Evolutionary conservation across 2,329 filamentous ascomycete genomes (phyloP), one percentile per base, ranked within the genome.

Genomic region (Hymenotorrendiella dingleyae): DNA sequence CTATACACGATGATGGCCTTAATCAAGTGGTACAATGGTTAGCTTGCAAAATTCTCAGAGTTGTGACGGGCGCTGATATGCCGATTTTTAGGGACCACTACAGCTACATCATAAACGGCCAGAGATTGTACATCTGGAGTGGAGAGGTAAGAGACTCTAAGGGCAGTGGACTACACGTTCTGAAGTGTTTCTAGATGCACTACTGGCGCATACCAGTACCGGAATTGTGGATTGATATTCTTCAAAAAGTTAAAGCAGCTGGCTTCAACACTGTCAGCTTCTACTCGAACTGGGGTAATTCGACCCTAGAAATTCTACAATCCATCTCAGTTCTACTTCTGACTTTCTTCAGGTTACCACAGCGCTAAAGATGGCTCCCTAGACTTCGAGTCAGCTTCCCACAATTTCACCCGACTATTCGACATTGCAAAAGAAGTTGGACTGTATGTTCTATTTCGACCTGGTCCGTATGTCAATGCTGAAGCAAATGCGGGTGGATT

Each of bases 191-290:
- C n/a, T n/a, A 56, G 53, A 68, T 76, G 17, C 72, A 76, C 49
- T 76, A 74, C 54, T 72, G 66, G 64, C 46, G 75, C 54, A 63
- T 81, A 3, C 78, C 79, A 1, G 78, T 82, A 2, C 71, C 76
- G 3, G 67, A 68, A 17, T 64, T 84, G 3, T 81, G 82, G 69
- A 68, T 84, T 7, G 86, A 91, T 51, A 59, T 91, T 2, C 82
- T 93, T 51, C 82, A 93, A 55, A 93, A 94, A 64, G 80, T 91
- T 60, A 89, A 84, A 62, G 82, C 85, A 0, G 65, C 87, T 3
- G 86, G 72, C 2, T 90, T 87, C 65, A 91, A 85, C 53, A 74
- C 78, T 29, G 82, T 89, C 2, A 87, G 83, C 0, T 86, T 90
- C 60, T 91, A 91, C 55, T 70, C 80, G 4, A 76, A 89, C 54